These are phyloP conservation scores for Trichoderma semiorbis DNA, from an alignment of 2,329 filamentous ascomycete species.

Conservation along the genomic window DNA sequence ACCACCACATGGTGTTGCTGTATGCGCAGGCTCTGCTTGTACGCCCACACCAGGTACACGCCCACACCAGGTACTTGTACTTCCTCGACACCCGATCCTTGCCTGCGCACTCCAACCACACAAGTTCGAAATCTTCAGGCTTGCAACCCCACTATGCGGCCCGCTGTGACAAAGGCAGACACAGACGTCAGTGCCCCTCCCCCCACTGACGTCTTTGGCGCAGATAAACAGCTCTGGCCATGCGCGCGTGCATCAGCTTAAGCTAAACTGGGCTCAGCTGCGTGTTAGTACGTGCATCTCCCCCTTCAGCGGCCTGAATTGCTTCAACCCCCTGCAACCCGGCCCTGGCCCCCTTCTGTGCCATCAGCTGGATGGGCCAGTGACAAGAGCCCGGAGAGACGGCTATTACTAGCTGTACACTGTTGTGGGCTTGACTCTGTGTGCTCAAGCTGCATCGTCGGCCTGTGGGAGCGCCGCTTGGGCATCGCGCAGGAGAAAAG, in stretches of 20 bases:
- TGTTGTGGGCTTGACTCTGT: not conserved
- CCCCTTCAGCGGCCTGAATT: not conserved
- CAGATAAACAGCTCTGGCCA: not conserved
- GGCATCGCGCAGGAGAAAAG: not conserved
- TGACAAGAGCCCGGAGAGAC: not conserved
- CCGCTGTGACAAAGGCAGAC: slow-evolving; percentile 18
- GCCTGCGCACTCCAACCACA: not conserved
- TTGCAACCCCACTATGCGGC: slow-evolving; percentile 14
- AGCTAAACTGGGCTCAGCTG: not conserved
- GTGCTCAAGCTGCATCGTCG: not conserved
- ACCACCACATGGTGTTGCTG: not conserved
- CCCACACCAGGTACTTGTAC: not conserved
- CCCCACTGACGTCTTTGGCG: slow-evolving; percentile 13
- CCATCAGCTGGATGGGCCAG: not conserved
- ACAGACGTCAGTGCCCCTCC: slow-evolving; percentile 13
- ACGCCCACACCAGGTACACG: not conserved
- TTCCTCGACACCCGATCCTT: not conserved
- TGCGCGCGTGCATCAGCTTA: slow-evolving; percentile 5
- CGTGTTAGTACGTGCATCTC: not conserved
- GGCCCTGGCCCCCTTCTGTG: not conserved
- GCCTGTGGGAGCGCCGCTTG: not conserved
- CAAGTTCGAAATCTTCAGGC: slow-evolving; percentile 15
- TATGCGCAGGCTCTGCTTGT: not conserved
- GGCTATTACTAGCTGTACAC: not conserved
- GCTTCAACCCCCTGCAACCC: not conserved